These are phyloP conservation scores for Chlorella sp. DNA, from an alignment of 139 green algal species.

Conservation along the genomic window DNA sequence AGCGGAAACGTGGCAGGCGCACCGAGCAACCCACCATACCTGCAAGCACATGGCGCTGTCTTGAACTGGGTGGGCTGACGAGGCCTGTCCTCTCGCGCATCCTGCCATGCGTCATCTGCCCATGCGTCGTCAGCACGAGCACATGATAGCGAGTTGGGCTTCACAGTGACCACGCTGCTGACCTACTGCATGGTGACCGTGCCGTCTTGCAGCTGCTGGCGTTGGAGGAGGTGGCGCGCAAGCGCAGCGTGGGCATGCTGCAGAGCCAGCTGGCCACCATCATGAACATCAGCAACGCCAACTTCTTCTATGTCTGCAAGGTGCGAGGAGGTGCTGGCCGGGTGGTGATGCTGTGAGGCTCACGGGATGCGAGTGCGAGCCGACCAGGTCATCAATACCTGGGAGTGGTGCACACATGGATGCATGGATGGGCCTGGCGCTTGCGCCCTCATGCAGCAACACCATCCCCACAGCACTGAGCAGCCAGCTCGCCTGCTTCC, in stretches of 20 bases:
- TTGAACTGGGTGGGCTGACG: not conserved
- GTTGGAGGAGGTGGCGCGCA: conserved; percentile 17
- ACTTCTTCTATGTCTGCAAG: conserved; percentile 53
- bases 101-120: not conserved
- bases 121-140: too few species aligned
- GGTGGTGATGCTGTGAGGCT: too few species aligned
- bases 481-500: too few species aligned
- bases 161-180: not conserved
- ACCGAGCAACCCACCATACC: not conserved
- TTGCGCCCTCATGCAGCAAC: too few species aligned
- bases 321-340: conserved; percentile 4
- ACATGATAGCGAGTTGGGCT: too few species aligned
- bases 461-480: too few species aligned
- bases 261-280: conserved; percentile 26
- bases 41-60: not conserved
- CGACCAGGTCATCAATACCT: too few species aligned
- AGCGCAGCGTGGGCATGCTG: conserved; percentile 21
- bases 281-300: conserved; percentile 28
- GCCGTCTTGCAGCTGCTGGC: conserved; percentile 31
- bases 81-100: not conserved
- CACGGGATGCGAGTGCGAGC: too few species aligned
- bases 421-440: too few species aligned
- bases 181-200: too few species aligned
- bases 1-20: too few species aligned
- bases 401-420: too few species aligned